Percentiles rank a stretch among this genome's conserved stretches.
Evolutionary conservation across 78 protist species (phyloP).

Genomic region (Blattamonas nauphoetae): DNA sequence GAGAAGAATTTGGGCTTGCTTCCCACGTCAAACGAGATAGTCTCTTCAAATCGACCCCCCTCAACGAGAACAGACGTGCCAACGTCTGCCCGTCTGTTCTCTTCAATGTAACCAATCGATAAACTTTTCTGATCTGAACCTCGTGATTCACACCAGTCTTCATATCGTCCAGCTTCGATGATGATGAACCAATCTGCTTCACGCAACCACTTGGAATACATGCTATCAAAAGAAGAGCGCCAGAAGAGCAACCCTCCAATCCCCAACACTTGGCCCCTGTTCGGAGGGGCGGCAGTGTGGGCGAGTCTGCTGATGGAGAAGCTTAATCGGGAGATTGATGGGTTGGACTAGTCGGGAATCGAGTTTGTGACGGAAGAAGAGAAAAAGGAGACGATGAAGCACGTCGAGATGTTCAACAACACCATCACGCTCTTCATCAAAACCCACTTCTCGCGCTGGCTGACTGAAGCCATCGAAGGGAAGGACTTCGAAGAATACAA

Average conservation of each 20-base stretch:
- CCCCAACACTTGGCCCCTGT: slow-evolving; percentile 24
- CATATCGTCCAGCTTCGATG: no score
- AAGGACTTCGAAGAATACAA: background rate
- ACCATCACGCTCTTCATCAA: slow-evolving; percentile 43
- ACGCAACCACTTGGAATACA: no score
- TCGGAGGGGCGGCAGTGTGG: slow-evolving; percentile 62
- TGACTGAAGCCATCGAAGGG: background rate
- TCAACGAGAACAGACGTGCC: no score
- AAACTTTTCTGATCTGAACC: no score
- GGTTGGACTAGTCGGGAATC: background rate
- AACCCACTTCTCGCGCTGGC: slow-evolving; percentile 15
- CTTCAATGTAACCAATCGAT: no score
- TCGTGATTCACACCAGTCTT: no score
- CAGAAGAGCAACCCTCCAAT: slow-evolving; percentile 41
- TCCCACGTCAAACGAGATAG: no score
- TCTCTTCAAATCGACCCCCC: no score
- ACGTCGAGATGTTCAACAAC: background rate
- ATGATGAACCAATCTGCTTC: no score
- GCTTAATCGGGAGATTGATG: background rate
- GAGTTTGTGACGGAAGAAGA: background rate
- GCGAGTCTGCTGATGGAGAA: slow-evolving; percentile 20
- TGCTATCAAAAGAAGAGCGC: slow-evolving; percentile 22
- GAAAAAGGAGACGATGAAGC: background rate
- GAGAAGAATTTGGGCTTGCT: no score
- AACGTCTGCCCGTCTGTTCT: no score